Percentiles rank a stretch among this genome's conserved stretches.
These are phyloP conservation scores for Solanum clarkiae DNA, from an alignment of 257 asterid species.

Conservation along the genomic window DNA sequence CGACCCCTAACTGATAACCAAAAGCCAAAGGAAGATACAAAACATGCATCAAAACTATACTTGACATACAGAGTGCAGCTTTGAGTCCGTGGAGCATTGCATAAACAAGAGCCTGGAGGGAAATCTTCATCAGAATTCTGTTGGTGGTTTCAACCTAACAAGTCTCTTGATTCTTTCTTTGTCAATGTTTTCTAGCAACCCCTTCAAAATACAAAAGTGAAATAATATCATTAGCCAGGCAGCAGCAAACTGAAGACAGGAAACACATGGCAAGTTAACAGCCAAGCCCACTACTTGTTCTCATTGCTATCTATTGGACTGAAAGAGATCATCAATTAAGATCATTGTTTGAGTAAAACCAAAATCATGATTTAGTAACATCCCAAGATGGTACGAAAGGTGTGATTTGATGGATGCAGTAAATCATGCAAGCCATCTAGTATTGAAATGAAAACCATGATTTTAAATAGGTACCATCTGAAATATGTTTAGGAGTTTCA, in stretches of 20 bases:
- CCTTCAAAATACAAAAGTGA: slow-evolving; percentile 12
- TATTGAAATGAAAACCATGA: background rate
- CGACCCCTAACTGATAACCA: background rate
- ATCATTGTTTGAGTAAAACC: background rate
- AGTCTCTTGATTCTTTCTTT: slow-evolving; percentile 41
- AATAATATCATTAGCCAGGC: background rate
- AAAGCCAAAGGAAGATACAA: background rate
- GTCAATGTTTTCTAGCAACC: slow-evolving; percentile 38
- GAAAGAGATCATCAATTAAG: background rate
- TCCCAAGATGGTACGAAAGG: background rate
- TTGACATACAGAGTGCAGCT: background rate
- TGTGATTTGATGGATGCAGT: background rate
- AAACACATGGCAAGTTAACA: background rate
- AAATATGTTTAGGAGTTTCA: background rate
- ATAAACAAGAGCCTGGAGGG: background rate
- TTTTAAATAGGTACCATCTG: background rate
- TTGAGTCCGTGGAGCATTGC: background rate
- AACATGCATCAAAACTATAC: background rate
- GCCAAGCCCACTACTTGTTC: background rate
- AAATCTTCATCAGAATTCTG: slow-evolving; percentile 23
- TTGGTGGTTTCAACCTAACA: slow-evolving; percentile 33
- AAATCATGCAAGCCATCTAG: background rate
- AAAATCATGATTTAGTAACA: background rate
- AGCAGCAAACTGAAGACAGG: background rate
- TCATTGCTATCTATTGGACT: background rate